Base-by-base conservation (phyloP, 306 rosid genomes). In the Cicer bijugum region DNA sequence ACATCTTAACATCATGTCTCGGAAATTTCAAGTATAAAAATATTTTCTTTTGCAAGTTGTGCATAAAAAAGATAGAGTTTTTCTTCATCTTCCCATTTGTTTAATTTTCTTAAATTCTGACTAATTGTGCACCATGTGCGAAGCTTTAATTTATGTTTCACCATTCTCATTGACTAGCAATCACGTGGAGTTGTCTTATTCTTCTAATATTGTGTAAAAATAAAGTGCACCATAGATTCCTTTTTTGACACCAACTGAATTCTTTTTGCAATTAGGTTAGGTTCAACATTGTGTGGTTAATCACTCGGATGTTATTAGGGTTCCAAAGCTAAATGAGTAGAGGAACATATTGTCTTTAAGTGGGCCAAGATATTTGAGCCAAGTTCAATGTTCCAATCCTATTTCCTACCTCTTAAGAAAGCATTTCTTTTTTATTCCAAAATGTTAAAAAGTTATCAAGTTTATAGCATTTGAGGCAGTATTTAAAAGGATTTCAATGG, bases 161-260 rank as follows among this genome's bases (percentile, higher is more conserved):
- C 44, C 23, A 57, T 51, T 66, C 67, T 38, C 47, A 40, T 66
- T 55, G 68, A 60, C 72, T 51, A 61, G 69, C 7, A 61, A 61
- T 78, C 83, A 83, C 78, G 76, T 79, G 86, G 47, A 48, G 86
- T 16, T 75, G 62, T 67, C 72, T 57, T 75, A 74, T 61, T 78
- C 67, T 75, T 47, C 14, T 39, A 47, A 67, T 68, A 59, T 16
- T n/a, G 42, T 62, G 53, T 6, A 38, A 43, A 68, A 62, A 53
- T 42, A 63, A 75, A 62, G 69, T 11, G 51, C 40, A 56, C 57
- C 57, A 14, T 40, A 43, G 61, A 70, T 66, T 84, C 75, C 20
- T 57, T 56, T 38, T 7, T 46, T 55, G 78, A 42, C 46, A 72
- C 46, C 72, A 77, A 35, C 67, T 63, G 58, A 52, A 50, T 14